Evolutionary conservation across 225 moss, liverwort and hornwort genomes (phyloP).

Genomic region (Marchantia paleacea): DNA sequence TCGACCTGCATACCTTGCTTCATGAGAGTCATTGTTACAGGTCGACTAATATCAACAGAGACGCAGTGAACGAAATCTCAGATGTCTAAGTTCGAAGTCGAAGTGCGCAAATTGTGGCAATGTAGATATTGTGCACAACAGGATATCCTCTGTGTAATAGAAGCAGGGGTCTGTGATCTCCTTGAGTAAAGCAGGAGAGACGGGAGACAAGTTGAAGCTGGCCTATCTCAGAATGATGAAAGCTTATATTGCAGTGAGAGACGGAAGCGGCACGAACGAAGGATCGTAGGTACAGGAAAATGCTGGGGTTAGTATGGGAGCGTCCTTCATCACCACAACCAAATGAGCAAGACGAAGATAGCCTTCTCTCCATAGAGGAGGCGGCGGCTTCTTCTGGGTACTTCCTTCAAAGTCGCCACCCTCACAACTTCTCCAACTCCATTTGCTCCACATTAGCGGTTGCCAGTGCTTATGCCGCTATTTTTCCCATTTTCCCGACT

Average conservation of each 20-base stretch:
- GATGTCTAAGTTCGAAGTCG: background rate
- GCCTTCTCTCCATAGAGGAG: background rate
- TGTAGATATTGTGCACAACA: background rate
- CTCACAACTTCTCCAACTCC: too few relatives aligned
- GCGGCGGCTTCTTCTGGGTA: background rate
- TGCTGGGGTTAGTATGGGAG: background rate
- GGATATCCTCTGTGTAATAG: too few relatives aligned
- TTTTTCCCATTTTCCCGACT: background rate
- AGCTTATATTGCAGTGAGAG: background rate
- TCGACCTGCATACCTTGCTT: conserved; percentile 40
- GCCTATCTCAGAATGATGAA: background rate
- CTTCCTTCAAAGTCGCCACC: background rate
- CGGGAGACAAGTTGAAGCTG: background rate
- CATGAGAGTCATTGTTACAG: conserved; percentile 17
- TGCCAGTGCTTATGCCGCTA: background rate
- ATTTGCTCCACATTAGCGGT: background rate
- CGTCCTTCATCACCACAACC: background rate
- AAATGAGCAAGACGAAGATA: background rate
- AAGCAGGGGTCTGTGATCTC: background rate
- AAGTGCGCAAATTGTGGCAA: background rate
- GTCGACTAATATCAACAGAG: background rate
- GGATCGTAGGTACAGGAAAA: background rate
- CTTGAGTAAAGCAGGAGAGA: background rate
- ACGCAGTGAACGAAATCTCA: background rate
- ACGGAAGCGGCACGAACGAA: background rate